Base-by-base conservation (phyloP, 1,284 basidiomycete species). In the Puccinia coronata region DNA sequence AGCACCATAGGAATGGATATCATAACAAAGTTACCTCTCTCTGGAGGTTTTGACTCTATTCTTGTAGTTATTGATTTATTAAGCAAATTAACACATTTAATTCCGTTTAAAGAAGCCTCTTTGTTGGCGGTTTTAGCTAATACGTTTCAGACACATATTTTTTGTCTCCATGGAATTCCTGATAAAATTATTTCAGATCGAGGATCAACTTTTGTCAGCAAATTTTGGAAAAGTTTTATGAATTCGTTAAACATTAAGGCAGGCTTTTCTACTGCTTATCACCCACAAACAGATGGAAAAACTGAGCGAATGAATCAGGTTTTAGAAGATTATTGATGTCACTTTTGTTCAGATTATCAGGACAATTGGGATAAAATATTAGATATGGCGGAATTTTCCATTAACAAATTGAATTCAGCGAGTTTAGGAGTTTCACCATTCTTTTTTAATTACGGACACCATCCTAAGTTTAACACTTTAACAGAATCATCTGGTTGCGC, bases 1-100 rank as follows among this genome's bases (percentile, higher is more conserved):
- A 83, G 84, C 36, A 84, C 85, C 0, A 85, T 90, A 9, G 87
- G 87, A 0, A 87, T 89, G 86, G 89, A 90, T 82, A 86, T 88
- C 71, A 88, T 90, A 43, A 85, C 85, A 5, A 85, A 86, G 28
- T 84, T 90, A 0, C 89, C 89, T 0, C 6, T 11, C 11, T 87
- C 86, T 0, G 82, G 84, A 2, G 86, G 87, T 0, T 88, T 79
- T 82, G 84, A 88, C 78, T 80, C 87, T 4, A 87, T 90, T 8
- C 75, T 88, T 0, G 88, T 89, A 0, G 84, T 89, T 0, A 88
- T 88, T 0, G 87, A 88, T 81, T 74, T 86, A 0, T 84, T 88
- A 43, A 88, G 88, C 14, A 89, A 90, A 82, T 84, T 85, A 79
- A 86, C 84, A 0, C 83, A 86, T 25, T 88, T 89, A 82, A 86